Percentiles rank a stretch among this genome's conserved stretches.
These are phyloP conservation scores for Antarctomyces pellizariae DNA, from an alignment of 495 filamentous ascomycete genomes.

Conservation along the genomic window DNA sequence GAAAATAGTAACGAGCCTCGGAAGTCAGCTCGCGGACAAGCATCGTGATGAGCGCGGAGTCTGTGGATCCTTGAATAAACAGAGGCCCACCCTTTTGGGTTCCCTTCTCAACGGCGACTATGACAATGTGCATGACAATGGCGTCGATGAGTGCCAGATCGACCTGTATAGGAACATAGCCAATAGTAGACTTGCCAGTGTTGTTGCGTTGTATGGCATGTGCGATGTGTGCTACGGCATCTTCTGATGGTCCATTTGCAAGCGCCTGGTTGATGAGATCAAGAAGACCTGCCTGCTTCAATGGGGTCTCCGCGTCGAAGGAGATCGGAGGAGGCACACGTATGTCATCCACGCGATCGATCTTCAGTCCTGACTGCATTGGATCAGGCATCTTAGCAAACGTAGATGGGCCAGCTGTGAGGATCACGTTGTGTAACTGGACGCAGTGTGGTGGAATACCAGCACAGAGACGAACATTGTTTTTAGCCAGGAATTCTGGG, in stretches of 20 bases:
- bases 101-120: conserved; percentile 35
- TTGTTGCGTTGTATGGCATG: conserved; percentile 35
- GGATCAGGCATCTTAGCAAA: conserved; percentile 63
- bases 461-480: conserved; percentile 67
- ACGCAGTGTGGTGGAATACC: conserved; percentile 65
- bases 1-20: conserved; percentile 63
- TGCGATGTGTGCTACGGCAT: conserved; percentile 45
- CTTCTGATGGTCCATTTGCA: conserved; percentile 33
- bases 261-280: conserved; percentile 42
- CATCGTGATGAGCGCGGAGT: conserved; percentile 48
- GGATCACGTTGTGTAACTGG: conserved; percentile 73
- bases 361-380: conserved; percentile 53
- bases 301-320: conserved; percentile 32
- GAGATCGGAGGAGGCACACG: conserved; percentile 36
- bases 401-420: conserved; percentile 59
- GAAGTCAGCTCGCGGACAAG: conserved; percentile 50
- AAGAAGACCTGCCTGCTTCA: conserved; percentile 39
- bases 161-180: conserved; percentile 37
- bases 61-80: conserved; percentile 47
- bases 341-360: conserved; percentile 60
- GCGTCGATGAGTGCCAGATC: conserved; percentile 55
- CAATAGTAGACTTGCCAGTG: conserved; percentile 31
- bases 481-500: conserved; percentile 73
- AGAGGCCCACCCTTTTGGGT: conserved; percentile 32
- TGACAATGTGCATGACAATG: conserved; percentile 60